Base-by-base conservation (phyloP, 2,329 filamentous ascomycete species). In the Graphium sp. region DNA sequence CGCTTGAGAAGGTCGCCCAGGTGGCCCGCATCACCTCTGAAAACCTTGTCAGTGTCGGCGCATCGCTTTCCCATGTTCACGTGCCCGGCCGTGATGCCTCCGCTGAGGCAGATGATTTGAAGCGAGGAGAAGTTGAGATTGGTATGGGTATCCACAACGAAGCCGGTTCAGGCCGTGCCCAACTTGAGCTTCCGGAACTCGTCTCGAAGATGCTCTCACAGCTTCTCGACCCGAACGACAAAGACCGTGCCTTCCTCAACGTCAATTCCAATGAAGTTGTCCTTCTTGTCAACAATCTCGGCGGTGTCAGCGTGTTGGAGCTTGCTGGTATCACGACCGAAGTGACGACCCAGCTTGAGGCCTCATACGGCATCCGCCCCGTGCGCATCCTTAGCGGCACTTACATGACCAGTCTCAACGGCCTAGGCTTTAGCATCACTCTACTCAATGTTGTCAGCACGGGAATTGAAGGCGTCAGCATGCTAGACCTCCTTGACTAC, bases 61-160 rank as follows among this genome's bases (percentile, higher is more conserved):
- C 81, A 4, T 87, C 80, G 30, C 56, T 94, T 23, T 76, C 79
- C 37, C 85, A 92, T 47, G 85, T 94, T n/a, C 87, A 94, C 46
- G 81, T 94, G 1, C 87, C 87, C 0, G 85, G 87, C 4, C 66
- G 84, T 34, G 36, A 35, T 15, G 40, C 39, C 8, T 42, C 44
- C 1, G 61, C 60, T 24, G 66, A 71, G 15, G n/a, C n/a, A n/a
- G 71, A 73, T 17, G 48, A 40, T 23, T 51, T 87, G 32, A 60
- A 53, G 26, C 49, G 40, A 4, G 63, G 56, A 22, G 65, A 74
- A 44, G 64, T 73, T 16, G 70, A 75, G 48, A 53, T 75, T 26
- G 78, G 78, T 17, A 83, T 83, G 77, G 78, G 78, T 9, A 82
- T 82, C 39, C 77, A 83, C 47, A 82, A 82, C 41, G 74, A 78